A percentile compares a stretch with the other conserved stretches of the same genome.
Evolutionary conservation across 2,329 filamentous ascomycete species (phyloP).

Genomic region (Drechslerella stenobrocha): DNA sequence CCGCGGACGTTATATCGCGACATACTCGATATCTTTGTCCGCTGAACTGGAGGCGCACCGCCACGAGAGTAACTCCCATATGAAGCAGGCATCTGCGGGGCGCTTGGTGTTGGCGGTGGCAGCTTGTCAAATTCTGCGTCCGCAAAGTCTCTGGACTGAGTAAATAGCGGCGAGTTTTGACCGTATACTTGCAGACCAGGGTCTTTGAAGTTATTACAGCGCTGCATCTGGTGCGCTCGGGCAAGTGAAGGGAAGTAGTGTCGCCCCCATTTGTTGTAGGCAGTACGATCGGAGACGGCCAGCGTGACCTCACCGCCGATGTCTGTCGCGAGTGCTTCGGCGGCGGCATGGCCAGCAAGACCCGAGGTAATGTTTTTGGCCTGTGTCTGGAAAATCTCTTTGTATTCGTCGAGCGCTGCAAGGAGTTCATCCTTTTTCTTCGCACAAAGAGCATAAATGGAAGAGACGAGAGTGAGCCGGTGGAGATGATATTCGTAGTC

Average conservation of each 20-base stretch:
- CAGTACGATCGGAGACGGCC: slow-evolving; percentile 58
- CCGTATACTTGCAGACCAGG: slow-evolving; percentile 64
- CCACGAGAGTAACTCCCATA: slow-evolving; percentile 6
- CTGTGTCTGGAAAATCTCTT: slow-evolving; percentile 21
- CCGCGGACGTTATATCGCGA: slow-evolving; percentile 57
- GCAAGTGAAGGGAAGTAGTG: slow-evolving; percentile 65
- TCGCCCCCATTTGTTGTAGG: slow-evolving; percentile 60
- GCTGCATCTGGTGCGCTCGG: slow-evolving; percentile 63
- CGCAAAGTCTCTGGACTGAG: slow-evolving; percentile 59
- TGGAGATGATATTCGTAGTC: slow-evolving; percentile 42
- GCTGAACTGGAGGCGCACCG: neutral
- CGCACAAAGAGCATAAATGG: slow-evolving; percentile 48
- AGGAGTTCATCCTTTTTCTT: neutral
- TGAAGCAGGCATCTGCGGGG: slow-evolving; percentile 15
- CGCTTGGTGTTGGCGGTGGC: slow-evolving; percentile 51
- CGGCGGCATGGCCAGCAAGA: slow-evolving; percentile 53
- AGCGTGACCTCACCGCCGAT: slow-evolving; percentile 58
- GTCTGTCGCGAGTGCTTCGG: slow-evolving; percentile 60
- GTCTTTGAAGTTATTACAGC: slow-evolving; percentile 68
- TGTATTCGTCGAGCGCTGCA: neutral
- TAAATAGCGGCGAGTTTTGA: slow-evolving; percentile 61
- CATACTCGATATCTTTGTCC: slow-evolving; percentile 55
- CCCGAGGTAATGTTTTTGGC: slow-evolving; percentile 10
- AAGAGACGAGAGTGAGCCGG: slow-evolving; percentile 32
- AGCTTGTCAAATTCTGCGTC: slow-evolving; percentile 57